These are phyloP conservation scores for Arthrobotrys entomopaga DNA, from an alignment of 2,329 filamentous ascomycete genomes.

Conservation along the genomic window DNA sequence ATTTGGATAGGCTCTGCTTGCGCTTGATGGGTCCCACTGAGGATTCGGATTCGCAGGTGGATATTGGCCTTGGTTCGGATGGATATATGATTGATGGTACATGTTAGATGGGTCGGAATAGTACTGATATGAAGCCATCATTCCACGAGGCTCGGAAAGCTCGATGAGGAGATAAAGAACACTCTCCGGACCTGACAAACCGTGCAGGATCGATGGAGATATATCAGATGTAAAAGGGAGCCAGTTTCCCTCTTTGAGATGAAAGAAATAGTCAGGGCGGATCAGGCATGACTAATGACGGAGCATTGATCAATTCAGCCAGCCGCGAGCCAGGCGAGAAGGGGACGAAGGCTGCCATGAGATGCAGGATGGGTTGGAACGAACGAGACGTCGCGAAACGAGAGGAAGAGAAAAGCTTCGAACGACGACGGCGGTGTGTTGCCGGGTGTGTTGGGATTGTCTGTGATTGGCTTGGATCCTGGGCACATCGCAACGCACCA, in stretches of 20 bases:
- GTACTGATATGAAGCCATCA: conserved; percentile 22
- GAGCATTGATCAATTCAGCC: neutral
- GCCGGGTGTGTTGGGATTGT: neutral
- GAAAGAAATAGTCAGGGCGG: conserved; percentile 21
- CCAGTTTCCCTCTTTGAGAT: conserved; percentile 15
- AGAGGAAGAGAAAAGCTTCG: no score
- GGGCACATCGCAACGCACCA: neutral
- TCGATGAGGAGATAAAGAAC: neutral
- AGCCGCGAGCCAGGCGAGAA: conserved; percentile 17
- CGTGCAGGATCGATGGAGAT: conserved; percentile 12
- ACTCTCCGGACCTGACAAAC: conserved; percentile 7
- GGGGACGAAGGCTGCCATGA: conserved; percentile 22
- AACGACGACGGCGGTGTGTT: no score
- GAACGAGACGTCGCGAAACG: neutral
- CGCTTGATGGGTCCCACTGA: conserved; percentile 16
- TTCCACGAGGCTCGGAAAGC: neutral
- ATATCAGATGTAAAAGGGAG: conserved; percentile 3
- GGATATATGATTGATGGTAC: conserved; percentile 20
- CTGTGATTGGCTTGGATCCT: neutral
- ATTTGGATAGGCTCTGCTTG: neutral
- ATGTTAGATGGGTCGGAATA: neutral
- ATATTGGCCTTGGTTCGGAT: conserved; percentile 22
- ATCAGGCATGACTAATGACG: neutral
- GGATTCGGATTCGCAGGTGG: conserved; percentile 1
- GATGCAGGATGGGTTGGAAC: neutral